These are phyloP conservation scores for Mycena olivaceomarginata DNA, from an alignment of 768 basidiomycete genomes.

Conservation along the genomic window DNA sequence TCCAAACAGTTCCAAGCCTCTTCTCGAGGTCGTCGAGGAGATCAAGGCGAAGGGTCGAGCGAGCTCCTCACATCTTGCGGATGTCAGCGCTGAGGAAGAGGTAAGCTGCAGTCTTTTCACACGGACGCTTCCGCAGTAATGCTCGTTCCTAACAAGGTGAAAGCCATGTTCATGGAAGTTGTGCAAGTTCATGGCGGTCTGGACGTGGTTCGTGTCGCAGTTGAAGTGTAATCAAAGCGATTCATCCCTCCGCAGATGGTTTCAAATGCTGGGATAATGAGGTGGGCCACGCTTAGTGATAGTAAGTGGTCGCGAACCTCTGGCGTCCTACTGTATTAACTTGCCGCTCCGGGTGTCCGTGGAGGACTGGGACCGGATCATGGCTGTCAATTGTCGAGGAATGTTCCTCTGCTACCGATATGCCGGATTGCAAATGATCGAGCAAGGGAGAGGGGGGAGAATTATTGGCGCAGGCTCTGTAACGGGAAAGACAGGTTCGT, in stretches of 20 bases:
- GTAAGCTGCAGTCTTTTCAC: slow-evolving; percentile 27
- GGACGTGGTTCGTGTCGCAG: slow-evolving; percentile 36
- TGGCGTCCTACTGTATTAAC: neutral
- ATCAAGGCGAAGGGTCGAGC: slow-evolving; percentile 25
- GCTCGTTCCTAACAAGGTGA: slow-evolving; percentile 35
- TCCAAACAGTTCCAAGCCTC: neutral
- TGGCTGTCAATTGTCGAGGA: slow-evolving; percentile 57
- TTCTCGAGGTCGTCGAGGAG: neutral
- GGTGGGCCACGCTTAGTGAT: neutral
- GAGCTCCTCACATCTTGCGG: slow-evolving; percentile 38
- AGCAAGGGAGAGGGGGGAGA: slow-evolving; percentile 60
- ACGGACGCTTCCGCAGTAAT: too few relatives aligned
- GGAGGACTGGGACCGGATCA: slow-evolving; percentile 51
- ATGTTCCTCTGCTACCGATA: slow-evolving; percentile 62
- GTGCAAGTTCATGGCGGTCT: slow-evolving; percentile 55
- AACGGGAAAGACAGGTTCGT: slow-evolving; percentile 40
- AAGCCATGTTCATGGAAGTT: slow-evolving; percentile 53
- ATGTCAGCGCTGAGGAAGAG: slow-evolving; percentile 58
- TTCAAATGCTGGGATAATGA: slow-evolving; percentile 50
- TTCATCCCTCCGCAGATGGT: slow-evolving; percentile 46
- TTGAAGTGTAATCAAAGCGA: neutral
- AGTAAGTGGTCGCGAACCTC: neutral
- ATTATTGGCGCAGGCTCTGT: slow-evolving; percentile 56
- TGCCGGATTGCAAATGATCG: slow-evolving; percentile 61
- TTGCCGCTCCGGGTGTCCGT: slow-evolving; percentile 11